These are phyloP conservation scores for Rutstroemia sp. DNA, from an alignment of 2,329 filamentous ascomycete species.

Conservation along the genomic window DNA sequence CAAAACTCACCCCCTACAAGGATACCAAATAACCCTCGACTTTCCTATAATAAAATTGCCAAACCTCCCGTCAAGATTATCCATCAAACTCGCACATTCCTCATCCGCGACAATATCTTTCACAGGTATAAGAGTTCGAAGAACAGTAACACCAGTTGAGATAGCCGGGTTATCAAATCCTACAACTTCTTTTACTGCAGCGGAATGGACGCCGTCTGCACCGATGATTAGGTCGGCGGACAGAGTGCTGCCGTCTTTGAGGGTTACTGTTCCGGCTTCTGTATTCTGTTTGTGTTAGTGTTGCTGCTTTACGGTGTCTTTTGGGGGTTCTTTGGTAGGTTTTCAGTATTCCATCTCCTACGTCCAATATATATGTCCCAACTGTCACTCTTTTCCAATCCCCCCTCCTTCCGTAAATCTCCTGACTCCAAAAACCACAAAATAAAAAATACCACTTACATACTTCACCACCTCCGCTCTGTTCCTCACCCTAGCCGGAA, in stretches of 20 bases:
- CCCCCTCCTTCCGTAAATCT: constrained; percentile 20
- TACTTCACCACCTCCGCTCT: constrained; percentile 33
- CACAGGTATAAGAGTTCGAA: constrained; percentile 19
- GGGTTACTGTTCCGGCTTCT: constrained; percentile 33
- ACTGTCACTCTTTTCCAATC: background rate
- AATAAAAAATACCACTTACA: constrained; percentile 3
- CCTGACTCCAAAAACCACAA: background rate
- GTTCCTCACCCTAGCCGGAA: constrained; percentile 32
- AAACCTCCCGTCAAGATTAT: constrained; percentile 18
- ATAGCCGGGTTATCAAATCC: background rate
- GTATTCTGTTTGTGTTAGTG: background rate
- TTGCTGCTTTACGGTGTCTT: too few species aligned
- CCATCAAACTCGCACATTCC: constrained; percentile 28
- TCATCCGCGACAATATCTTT: constrained; percentile 30
- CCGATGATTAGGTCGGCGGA: constrained; percentile 45
- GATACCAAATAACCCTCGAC: constrained; percentile 40
- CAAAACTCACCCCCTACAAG: constrained; percentile 36
- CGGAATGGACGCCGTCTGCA: constrained; percentile 42
- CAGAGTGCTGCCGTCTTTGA: constrained; percentile 38
- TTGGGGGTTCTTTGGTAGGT: background rate
- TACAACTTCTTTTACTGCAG: background rate
- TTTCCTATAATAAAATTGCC: constrained; percentile 36
- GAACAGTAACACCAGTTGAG: constrained; percentile 17
- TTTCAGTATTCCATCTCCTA: constrained; percentile 1
- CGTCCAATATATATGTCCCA: background rate